These are phyloP conservation scores for Fusarium piperis DNA, from an alignment of 2,329 filamentous ascomycete genomes.

Conservation along the genomic window DNA sequence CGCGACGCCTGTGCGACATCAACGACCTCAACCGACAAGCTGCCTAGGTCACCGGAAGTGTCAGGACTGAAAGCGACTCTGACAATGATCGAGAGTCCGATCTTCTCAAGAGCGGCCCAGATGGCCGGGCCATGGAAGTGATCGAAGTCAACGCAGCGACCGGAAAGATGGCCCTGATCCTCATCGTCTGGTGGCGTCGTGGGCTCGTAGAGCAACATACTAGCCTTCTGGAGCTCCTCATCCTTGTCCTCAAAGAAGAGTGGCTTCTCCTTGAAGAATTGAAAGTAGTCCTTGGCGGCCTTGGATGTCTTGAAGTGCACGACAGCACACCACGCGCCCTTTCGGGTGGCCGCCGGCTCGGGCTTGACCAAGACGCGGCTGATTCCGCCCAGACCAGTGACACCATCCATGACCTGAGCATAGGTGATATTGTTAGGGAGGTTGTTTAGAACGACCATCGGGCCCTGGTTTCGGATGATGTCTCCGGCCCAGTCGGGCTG, in stretches of 20 bases:
- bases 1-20: slow-evolving; percentile 20
- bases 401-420: not conserved
- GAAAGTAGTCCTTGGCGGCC: not conserved
- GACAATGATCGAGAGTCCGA: slow-evolving; percentile 22
- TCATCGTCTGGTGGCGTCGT: not conserved
- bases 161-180: not conserved
- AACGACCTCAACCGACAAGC: slow-evolving; percentile 32
- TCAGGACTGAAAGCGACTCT: not conserved
- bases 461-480: not conserved
- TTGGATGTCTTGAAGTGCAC: not conserved
- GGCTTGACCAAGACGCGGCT: not conserved
- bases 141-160: slow-evolving; percentile 23
- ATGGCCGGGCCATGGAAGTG: slow-evolving; percentile 30
- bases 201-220: not conserved
- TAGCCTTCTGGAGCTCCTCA: not conserved
- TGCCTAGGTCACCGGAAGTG: not conserved
- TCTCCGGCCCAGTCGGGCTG: not conserved
- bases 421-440: not conserved
- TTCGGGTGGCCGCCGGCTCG: not conserved
- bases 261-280: fast-evolving
- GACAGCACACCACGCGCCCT: not conserved
- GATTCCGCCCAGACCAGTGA: not conserved
- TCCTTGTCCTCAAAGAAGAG: not conserved
- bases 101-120: slow-evolving; percentile 30
- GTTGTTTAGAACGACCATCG: not conserved